phyloP scores from a whole-genome alignment of 495 filamentous ascomycete genomes.

The Talaromyces stipitatus region DNA sequence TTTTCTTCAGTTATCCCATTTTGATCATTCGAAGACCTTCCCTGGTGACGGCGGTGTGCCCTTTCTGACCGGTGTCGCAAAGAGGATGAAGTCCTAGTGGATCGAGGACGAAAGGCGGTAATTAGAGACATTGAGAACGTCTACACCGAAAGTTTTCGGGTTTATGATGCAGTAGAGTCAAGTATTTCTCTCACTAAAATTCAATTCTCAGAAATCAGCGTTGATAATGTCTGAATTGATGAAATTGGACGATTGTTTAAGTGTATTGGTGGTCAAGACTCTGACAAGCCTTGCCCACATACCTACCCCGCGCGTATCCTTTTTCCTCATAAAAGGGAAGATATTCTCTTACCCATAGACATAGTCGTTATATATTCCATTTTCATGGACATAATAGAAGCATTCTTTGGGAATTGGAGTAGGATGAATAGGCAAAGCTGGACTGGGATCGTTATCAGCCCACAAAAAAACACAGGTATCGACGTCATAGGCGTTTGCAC shows the following conservation, averaged over 20 bases:
- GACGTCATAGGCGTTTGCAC: not conserved
- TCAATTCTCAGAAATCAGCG: no score
- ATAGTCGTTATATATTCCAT: not conserved
- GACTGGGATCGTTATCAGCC: not conserved
- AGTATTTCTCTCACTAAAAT: not conserved
- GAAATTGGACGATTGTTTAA: no score
- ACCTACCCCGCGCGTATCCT: not conserved
- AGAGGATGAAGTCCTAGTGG: conserved; percentile 19
- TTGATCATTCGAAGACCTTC: conserved; percentile 1
- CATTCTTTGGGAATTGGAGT: no score
- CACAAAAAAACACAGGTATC: not conserved
- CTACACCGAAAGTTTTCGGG: not conserved
- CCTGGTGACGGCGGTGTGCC: conserved; percentile 13
- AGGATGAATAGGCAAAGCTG: not conserved
- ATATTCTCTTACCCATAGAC: not conserved
- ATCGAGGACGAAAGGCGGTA: conserved; percentile 30
- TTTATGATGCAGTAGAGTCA: not conserved
- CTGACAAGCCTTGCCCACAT: not conserved
- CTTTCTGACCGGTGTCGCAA: conserved; percentile 14
- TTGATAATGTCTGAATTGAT: no score
- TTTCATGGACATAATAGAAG: no score
- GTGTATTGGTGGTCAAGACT: not conserved
- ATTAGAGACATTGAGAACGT: conserved; percentile 23
- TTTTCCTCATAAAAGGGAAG: not conserved
- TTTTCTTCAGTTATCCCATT: conserved; percentile 3